These are phyloP conservation scores for Suhomyces prunicola DNA, from an alignment of 805 yeast genomes.

Conservation along the genomic window DNA sequence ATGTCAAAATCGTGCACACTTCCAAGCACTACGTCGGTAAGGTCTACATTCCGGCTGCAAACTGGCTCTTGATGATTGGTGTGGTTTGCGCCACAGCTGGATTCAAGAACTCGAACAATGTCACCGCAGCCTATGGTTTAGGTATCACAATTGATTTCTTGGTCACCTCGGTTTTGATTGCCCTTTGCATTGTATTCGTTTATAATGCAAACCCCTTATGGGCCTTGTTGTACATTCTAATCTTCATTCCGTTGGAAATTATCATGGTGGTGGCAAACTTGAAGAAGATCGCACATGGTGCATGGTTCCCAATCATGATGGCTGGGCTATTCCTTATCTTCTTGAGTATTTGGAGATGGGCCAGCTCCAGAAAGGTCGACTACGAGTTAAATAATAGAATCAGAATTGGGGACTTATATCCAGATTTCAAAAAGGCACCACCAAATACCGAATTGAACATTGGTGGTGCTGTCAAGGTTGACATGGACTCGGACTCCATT, in stretches of 20 bases:
- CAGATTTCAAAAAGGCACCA: constrained; percentile 16
- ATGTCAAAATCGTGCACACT: constrained; percentile 43
- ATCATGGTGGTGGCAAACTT: constrained; percentile 46
- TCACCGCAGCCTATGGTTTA: constrained; percentile 60
- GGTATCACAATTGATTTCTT: constrained; percentile 56
- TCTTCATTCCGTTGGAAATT: constrained; percentile 48
- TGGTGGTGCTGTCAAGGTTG: not conserved
- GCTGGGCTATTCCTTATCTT: constrained; percentile 35
- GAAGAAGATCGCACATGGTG: constrained; percentile 55
- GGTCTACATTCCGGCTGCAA: constrained; percentile 51
- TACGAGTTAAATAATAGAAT: constrained; percentile 34
- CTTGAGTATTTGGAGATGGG: constrained; percentile 49
- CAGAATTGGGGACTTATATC: constrained; percentile 34
- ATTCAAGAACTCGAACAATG: constrained; percentile 45
- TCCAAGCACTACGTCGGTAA: constrained; percentile 46
- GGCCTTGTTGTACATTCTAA: constrained; percentile 31
- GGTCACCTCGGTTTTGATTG: constrained; percentile 47
- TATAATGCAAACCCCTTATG: constrained; percentile 35
- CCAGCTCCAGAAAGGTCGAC: constrained; percentile 37
- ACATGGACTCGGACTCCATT: not conserved
- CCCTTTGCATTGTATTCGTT: constrained; percentile 46
- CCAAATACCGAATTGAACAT: constrained; percentile 17
- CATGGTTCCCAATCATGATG: constrained; percentile 58
- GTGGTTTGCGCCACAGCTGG: constrained; percentile 52
- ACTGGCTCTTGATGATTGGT: constrained; percentile 49